Evolutionary conservation across 495 filamentous ascomycete genomes (phyloP).

Genomic region (Baudoinia panamericana): DNA sequence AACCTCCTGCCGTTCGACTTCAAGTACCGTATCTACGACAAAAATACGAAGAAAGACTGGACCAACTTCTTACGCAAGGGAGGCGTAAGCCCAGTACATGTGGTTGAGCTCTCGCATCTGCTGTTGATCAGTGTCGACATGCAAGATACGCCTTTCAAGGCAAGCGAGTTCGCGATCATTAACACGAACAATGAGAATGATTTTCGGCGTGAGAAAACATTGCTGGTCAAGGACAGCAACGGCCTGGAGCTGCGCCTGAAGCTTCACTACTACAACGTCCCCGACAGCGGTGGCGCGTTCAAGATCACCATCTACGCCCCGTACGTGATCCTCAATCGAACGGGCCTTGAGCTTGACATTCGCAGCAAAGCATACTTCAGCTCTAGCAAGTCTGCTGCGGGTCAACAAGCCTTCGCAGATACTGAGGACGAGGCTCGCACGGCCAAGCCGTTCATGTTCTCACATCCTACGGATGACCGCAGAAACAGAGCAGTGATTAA

Average conservation of each 20-base stretch:
- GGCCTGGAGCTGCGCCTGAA: conserved; percentile 66
- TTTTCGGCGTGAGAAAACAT: conserved; percentile 64
- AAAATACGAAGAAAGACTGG: conserved; percentile 96
- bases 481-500: conserved; percentile 79
- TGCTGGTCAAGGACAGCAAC: conserved; percentile 73
- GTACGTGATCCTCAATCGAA: conserved; percentile 90
- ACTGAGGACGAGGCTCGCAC: conserved; percentile 43
- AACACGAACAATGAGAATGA: conserved; percentile 82
- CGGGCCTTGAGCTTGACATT: conserved; percentile 76
- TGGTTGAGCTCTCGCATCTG: conserved; percentile 88
- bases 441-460: conserved; percentile 88
- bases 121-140: conserved; percentile 84
- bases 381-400: conserved; percentile 60
- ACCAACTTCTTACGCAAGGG: conserved; percentile 94
- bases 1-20: conserved; percentile 95
- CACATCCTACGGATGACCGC: conserved; percentile 71
- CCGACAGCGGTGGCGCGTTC: conserved; percentile 90
- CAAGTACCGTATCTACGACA: conserved; percentile 97
- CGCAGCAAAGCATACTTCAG: conserved; percentile 80
- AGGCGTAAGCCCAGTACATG: conserved; percentile 90
- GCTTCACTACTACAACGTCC: conserved; percentile 86
- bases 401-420: conserved; percentile 51
- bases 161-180: conserved; percentile 92
- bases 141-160: conserved; percentile 87
- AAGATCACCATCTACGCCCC: conserved; percentile 86